Percentiles rank a stretch among this genome's conserved stretches.
Conservation (phyloP, 257 asterid species). For the Forsythia viridissima region DNA sequence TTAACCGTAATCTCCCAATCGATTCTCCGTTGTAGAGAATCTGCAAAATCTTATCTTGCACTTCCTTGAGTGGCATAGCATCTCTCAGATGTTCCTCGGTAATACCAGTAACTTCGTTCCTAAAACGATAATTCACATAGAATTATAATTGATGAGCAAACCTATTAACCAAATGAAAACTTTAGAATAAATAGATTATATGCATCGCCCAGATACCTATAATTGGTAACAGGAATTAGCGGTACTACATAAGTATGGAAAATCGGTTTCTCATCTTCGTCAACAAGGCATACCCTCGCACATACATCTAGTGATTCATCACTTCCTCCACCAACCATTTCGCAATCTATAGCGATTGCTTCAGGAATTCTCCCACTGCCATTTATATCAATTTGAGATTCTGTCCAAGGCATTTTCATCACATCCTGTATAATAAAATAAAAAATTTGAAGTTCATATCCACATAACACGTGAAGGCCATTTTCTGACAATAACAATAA, state of each 20-base stretch:
- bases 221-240: slow-evolving; percentile 44
- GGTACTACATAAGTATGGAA: slow-evolving; percentile 53
- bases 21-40: slow-evolving; percentile 55
- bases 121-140: slow-evolving; percentile 17
- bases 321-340: slow-evolving; percentile 64
- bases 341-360: slow-evolving; percentile 57
- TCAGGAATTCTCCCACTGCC: slow-evolving; percentile 21
- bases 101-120: slow-evolving; percentile 57
- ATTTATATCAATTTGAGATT: slow-evolving; percentile 29
- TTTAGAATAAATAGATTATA: slow-evolving; percentile 4
- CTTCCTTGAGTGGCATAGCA: slow-evolving; percentile 60
- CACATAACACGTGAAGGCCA: background rate
- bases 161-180: slow-evolving; percentile 6
- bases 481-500: background rate
- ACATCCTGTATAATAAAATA: slow-evolving; percentile 28
- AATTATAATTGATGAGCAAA: background rate
- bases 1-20: slow-evolving; percentile 35
- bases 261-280: slow-evolving; percentile 45
- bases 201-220: slow-evolving; percentile 37
- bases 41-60: slow-evolving; percentile 39
- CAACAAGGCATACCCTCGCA: slow-evolving; percentile 55
- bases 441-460: background rate
- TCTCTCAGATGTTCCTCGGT: slow-evolving; percentile 50
- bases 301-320: slow-evolving; percentile 59
- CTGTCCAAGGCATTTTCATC: slow-evolving; percentile 23